These are phyloP conservation scores for Trypanosoma congolense DNA, from an alignment of 208 protist genomes.

Conservation along the genomic window DNA sequence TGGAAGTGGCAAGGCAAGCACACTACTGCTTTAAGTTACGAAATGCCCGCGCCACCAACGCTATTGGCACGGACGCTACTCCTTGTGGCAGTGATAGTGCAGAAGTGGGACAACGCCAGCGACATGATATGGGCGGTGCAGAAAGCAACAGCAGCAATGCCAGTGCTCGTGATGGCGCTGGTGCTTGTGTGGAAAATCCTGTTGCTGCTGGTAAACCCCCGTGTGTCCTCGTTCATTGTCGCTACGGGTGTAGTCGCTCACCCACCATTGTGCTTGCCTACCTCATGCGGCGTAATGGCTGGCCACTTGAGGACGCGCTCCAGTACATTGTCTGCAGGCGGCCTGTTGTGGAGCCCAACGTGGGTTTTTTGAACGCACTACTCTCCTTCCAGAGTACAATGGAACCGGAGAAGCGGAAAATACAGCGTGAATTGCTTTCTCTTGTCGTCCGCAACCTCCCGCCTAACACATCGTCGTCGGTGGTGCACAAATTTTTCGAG, in stretches of 20 bases:
- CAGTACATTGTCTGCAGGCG: slow-evolving; percentile 57
- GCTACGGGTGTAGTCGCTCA: slow-evolving; percentile 79
- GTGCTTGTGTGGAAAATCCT: not conserved
- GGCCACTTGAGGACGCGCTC: slow-evolving; percentile 77
- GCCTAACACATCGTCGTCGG: slow-evolving; percentile 16
- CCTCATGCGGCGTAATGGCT: slow-evolving; percentile 75
- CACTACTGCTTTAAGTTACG: slow-evolving; percentile 36
- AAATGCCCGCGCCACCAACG: not conserved
- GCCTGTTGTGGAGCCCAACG: slow-evolving; percentile 65
- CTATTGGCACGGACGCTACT: not conserved
- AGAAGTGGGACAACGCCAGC: not conserved
- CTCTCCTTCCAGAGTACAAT: slow-evolving; percentile 63
- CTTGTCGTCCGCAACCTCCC: slow-evolving; percentile 51
- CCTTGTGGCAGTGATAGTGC: not conserved
- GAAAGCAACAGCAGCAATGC: slow-evolving; percentile 1
- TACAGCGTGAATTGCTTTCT: slow-evolving; percentile 43
- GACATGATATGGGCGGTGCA: not conserved
- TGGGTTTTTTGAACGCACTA: slow-evolving; percentile 76
- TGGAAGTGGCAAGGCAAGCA: slow-evolving; percentile 43
- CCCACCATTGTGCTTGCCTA: slow-evolving; percentile 83
- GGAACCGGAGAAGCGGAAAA: slow-evolving; percentile 36
- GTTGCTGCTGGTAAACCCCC: slow-evolving; percentile 19
- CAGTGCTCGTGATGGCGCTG: not conserved
- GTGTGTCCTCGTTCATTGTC: slow-evolving; percentile 79
- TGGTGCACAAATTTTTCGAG: slow-evolving; percentile 65